Base-by-base conservation (phyloP, 345 rosid species). In the Passiflora organensis region DNA sequence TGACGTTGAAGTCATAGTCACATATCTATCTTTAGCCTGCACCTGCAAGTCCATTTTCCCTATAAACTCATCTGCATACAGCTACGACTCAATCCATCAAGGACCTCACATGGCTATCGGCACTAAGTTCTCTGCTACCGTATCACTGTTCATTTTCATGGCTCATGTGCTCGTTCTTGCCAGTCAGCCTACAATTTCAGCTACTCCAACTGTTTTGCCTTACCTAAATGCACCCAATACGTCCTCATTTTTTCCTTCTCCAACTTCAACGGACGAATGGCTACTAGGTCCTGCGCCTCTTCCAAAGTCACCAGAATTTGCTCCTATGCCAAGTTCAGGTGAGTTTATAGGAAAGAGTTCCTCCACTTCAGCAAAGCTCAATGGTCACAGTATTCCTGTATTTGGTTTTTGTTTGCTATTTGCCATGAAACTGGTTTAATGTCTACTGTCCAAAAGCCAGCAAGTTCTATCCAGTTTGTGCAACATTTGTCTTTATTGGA, bases 201-300 rank as follows among this genome's bases (percentile, higher is more conserved):
- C 89, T 63, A 79, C 87, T 61, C 86, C 94, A 0, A 73, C 80
- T 52, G 79, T 75, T 60, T 59, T 73, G 34, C 86, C 94, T 5
- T 66, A 77, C 22, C 66, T 55, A 41, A 76, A 48, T 68, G 69
- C 83, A 50, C 82, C 85, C 1, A 69, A 76, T 49, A 79, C 75
- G 82, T 82, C 87, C n/a, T 72, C 87, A 0, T 86, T 86, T 51
- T 86, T 86, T 68, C 89, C 94, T 59, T 52, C 89, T 44, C 43
- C 43, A 13, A 48, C 34, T 28, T 76, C 82, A 13, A 48, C 48
- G n/a, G 51, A 65, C 19, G 42, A 65, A 32, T 58, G 67, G 75
- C 66, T 72, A 14, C 6, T 20, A 2, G 42, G 42, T 32, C 46
- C 77, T 10, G 75, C 82, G 2, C 60, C 59, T 23, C 61, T 84